phyloP scores from a whole-genome alignment of 208 protist genomes.

The Acanthamoeba quina region DNA sequence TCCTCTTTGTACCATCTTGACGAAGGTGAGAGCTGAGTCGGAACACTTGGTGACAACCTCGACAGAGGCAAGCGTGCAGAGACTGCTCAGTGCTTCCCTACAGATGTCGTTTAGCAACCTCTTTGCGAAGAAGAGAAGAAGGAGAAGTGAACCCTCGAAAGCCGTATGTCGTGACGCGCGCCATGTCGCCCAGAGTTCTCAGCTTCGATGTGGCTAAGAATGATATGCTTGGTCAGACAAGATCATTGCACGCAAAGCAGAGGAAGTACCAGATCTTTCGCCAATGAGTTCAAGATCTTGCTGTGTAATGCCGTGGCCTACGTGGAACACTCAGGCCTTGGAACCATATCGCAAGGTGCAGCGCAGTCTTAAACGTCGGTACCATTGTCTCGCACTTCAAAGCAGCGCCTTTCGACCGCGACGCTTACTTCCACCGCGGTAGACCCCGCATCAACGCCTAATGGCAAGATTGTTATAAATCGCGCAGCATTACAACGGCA shows the following conservation, averaged over 20 bases:
- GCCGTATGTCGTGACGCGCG: not conserved
- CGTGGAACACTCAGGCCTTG: not conserved
- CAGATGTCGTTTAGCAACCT: not conserved
- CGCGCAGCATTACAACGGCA: no score
- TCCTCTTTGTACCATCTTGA: not conserved
- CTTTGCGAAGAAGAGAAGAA: not conserved
- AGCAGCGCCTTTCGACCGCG: not conserved
- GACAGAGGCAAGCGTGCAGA: not conserved
- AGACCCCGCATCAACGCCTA: conserved; percentile 28
- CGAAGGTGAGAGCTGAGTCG: not conserved
- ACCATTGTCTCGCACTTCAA: conserved; percentile 63
- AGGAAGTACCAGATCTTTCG: not conserved
- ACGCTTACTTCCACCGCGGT: conserved; percentile 18
- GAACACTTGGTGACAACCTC: conserved; percentile 14
- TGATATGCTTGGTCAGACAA: not conserved
- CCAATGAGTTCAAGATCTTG: conserved; percentile 26
- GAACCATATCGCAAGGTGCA: not conserved
- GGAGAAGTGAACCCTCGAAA: conserved; percentile 39
- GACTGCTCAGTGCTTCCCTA: conserved; percentile 64
- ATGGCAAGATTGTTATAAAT: not conserved
- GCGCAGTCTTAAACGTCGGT: not conserved
- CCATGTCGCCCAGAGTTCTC: not conserved
- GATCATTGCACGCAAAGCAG: not conserved
- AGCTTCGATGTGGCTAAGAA: conserved; percentile 40
- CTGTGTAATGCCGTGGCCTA: conserved; percentile 1